A percentile compares a stretch with the other conserved stretches of the same genome.
These are phyloP conservation scores for Cytospora paraplurivora DNA, from an alignment of 2,329 filamentous ascomycete genomes.

Conservation along the genomic window DNA sequence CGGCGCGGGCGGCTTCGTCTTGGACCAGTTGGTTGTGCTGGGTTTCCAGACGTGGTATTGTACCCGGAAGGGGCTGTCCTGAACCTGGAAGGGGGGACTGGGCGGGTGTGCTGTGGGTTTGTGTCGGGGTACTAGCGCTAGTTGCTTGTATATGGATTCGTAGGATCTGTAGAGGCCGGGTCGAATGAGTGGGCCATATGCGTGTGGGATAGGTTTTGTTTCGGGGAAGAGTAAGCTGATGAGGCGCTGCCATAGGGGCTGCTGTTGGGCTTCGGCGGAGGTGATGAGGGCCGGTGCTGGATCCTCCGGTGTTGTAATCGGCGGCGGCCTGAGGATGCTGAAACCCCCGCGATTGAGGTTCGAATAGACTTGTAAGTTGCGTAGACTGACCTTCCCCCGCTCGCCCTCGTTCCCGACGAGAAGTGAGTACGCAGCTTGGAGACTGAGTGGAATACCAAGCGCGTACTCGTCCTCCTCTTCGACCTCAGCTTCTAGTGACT, in stretches of 20 bases:
- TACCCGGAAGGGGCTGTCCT: constrained; percentile 65
- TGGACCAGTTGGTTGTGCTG: constrained; percentile 65
- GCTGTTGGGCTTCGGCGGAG: constrained; percentile 26
- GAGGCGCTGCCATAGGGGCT: constrained; percentile 55
- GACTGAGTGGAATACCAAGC: constrained; percentile 77
- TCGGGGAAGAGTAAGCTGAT: constrained; percentile 47
- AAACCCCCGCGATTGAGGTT: constrained; percentile 84
- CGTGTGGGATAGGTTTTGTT: constrained; percentile 34
- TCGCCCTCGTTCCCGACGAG: constrained; percentile 73
- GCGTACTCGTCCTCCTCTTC: constrained; percentile 52
- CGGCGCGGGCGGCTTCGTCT: constrained; percentile 67
- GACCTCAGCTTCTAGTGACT: constrained; percentile 35
- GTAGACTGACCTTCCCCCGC: constrained; percentile 64
- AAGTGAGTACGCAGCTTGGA: constrained; percentile 87
- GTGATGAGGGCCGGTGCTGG: constrained; percentile 20
- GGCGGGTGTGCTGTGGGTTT: constrained; percentile 47
- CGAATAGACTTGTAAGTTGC: constrained; percentile 86
- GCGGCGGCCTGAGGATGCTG: constrained; percentile 70
- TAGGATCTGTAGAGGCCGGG: constrained; percentile 69
- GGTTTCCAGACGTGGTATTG: constrained; percentile 85
- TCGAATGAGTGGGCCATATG: constrained; percentile 60
- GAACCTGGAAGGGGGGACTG: constrained; percentile 35
- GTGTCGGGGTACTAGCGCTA: constrained; percentile 73
- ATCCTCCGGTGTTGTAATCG: constrained; percentile 19
- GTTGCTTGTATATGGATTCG: constrained; percentile 71